Base-by-base conservation (phyloP, 257 asterid genomes). In the Anisodus tanguticus region DNA sequence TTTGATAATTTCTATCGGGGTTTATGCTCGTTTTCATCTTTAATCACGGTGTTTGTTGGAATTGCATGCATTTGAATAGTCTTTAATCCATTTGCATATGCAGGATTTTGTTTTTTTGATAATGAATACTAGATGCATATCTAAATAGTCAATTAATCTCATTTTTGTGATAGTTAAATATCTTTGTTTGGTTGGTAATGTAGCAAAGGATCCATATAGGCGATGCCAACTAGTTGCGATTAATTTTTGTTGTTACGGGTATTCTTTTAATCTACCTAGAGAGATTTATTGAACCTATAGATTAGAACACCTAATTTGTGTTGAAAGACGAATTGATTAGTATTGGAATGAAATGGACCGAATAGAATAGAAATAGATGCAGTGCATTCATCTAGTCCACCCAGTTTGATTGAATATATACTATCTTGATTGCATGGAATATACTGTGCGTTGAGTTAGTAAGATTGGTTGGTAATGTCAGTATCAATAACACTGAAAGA, bases 231-330 rank as follows among this genome's bases (percentile, higher is more conserved):
- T 53, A 26, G 63, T 51, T 26, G 81, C 9, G 63, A 76, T 13
- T 51, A 76, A 7, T 76, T 51, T 74, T 76, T 76, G 81, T 6
- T 72, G 12, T 76, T 74, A 13, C 26, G 7, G 45, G 47, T 77
- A 26, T 5, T 3, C 45, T 22, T 13, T 51, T 51, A 74, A 19
- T 51, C 15, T 26, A 51, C 63, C 51, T 51, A 76, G 71, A 64
- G n/a, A 64, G 17, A 64, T 11, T 26, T 64, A 64, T 4, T 51
- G 47, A 13, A 51, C 47, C 81, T 51, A 13, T 76, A 53, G 64
- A 53, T 76, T 51, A 7, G 64, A 76, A 12, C 8, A 0, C 64
- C 15, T 2, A 76, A 53, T 2, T 71, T 43, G 17, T 71, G 57
- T 71, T 26, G 39, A 76, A 76, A 53, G 4, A 26, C 7, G n/a